Percentiles rank a stretch among this genome's conserved stretches.
Conservation (phyloP, 129 eudicot genomes). For the Kitagawia praeruptora region DNA sequence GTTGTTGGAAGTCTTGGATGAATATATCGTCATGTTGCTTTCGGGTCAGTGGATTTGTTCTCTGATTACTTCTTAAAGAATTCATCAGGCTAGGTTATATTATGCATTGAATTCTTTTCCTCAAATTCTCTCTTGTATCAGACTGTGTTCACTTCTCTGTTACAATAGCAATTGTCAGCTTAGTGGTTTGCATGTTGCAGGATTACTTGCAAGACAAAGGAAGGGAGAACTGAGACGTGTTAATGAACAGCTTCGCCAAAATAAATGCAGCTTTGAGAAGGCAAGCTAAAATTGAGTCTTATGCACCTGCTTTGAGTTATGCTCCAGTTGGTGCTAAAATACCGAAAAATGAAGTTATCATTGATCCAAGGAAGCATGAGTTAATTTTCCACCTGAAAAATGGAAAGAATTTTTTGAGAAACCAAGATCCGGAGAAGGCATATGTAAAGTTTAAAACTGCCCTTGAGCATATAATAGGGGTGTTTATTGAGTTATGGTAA, state of each 20-base stretch:
- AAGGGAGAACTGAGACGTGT: constrained; percentile 68
- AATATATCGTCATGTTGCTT: background rate
- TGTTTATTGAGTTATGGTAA: no score
- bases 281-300: constrained; percentile 98
- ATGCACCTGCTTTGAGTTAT: constrained; percentile 89
- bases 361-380: constrained; percentile 79
- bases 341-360: constrained; percentile 66
- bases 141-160: background rate
- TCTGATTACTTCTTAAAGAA: background rate
- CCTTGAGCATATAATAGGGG: no score
- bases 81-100: background rate
- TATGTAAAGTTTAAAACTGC: constrained; percentile 65
- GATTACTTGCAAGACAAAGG: constrained; percentile 86
- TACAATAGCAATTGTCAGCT: background rate
- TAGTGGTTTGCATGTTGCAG: constrained; percentile 23
- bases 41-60: background rate
- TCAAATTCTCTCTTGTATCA: background rate
- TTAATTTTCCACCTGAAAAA: constrained; percentile 59
- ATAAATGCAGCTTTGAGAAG: constrained; percentile 87
- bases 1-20: background rate
- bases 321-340: constrained; percentile 74
- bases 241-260: constrained; percentile 92
- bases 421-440: constrained; percentile 75
- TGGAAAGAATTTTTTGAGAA: constrained; percentile 78
- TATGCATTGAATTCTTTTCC: background rate